Evolutionary conservation across 768 basidiomycete genomes (phyloP).

Genomic region (Lactifluus piperatus): DNA sequence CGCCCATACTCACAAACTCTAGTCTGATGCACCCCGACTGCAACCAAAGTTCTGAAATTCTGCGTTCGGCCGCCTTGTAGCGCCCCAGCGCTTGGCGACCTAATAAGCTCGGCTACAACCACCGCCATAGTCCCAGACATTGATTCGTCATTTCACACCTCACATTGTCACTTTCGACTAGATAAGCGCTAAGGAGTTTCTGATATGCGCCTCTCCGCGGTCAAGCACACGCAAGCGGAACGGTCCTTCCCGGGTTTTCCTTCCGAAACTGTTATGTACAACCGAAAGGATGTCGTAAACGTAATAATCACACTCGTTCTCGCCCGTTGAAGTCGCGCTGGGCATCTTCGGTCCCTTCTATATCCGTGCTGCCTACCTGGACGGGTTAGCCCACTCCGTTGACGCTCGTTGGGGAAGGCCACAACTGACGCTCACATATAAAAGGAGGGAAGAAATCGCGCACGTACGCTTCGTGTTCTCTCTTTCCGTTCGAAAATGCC

Average conservation of each 20-base stretch:
- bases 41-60: background rate
- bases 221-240: background rate
- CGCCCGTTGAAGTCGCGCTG: background rate
- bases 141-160: background rate
- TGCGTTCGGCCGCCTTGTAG: background rate
- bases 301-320: background rate
- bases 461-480: background rate
- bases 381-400: background rate
- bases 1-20: too few species aligned
- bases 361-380: background rate
- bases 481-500: background rate
- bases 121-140: background rate
- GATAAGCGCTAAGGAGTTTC: background rate
- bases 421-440: slow-evolving; percentile 6
- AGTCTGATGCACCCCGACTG: background rate
- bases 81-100: background rate
- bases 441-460: background rate
- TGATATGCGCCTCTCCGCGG: background rate
- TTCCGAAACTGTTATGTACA: background rate
- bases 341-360: background rate
- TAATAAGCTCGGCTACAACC: background rate
- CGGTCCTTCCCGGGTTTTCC: background rate
- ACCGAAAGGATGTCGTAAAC: background rate
- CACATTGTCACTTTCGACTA: background rate
- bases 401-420: background rate